Evolutionary conservation across 2,329 filamentous ascomycete species (phyloP).

Genomic region (Aplosporella prunicola): DNA sequence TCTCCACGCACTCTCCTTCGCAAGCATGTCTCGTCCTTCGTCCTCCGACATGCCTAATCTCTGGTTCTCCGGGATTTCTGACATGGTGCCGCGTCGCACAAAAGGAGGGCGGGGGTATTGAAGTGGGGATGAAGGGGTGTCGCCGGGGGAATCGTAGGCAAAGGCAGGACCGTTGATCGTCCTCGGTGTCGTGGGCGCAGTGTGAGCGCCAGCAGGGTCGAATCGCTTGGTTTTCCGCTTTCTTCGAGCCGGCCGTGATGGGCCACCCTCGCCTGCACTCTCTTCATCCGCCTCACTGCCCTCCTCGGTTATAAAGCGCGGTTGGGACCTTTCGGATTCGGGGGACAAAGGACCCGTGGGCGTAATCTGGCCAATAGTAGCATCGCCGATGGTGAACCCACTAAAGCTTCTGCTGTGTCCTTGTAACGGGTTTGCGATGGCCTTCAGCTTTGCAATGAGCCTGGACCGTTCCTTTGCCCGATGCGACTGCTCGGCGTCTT

Average conservation of each 20-base stretch:
- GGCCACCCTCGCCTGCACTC: slow-evolving; percentile 66
- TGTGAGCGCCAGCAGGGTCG: slow-evolving; percentile 47
- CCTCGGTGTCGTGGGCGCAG: slow-evolving; percentile 59
- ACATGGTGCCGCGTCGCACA: slow-evolving; percentile 41
- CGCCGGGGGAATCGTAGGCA: slow-evolving; percentile 29
- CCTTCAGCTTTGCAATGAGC: slow-evolving; percentile 70
- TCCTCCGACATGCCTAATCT: slow-evolving; percentile 42
- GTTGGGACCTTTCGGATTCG: slow-evolving; percentile 39
- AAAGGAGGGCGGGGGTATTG: slow-evolving; percentile 44
- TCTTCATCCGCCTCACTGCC: slow-evolving; percentile 74
- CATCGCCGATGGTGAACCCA: slow-evolving; percentile 33
- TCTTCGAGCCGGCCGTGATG: slow-evolving; percentile 36
- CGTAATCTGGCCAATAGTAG: slow-evolving; percentile 25
- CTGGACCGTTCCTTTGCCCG: slow-evolving; percentile 44
- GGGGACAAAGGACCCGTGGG: slow-evolving; percentile 35
- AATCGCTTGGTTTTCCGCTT: slow-evolving; percentile 54
- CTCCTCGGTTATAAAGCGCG: slow-evolving; percentile 43
- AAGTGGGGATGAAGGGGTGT: slow-evolving; percentile 20
- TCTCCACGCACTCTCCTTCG: slow-evolving; percentile 37
- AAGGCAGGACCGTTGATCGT: slow-evolving; percentile 41
- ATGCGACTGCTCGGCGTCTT: slow-evolving; percentile 50
- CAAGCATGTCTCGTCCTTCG: slow-evolving; percentile 39
- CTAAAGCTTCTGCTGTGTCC: slow-evolving; percentile 43
- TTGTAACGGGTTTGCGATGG: slow-evolving; percentile 50
- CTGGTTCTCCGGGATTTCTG: slow-evolving; percentile 37